These are phyloP conservation scores for Botrytis fabae DNA, from an alignment of 2,329 filamentous ascomycete genomes.

Conservation along the genomic window DNA sequence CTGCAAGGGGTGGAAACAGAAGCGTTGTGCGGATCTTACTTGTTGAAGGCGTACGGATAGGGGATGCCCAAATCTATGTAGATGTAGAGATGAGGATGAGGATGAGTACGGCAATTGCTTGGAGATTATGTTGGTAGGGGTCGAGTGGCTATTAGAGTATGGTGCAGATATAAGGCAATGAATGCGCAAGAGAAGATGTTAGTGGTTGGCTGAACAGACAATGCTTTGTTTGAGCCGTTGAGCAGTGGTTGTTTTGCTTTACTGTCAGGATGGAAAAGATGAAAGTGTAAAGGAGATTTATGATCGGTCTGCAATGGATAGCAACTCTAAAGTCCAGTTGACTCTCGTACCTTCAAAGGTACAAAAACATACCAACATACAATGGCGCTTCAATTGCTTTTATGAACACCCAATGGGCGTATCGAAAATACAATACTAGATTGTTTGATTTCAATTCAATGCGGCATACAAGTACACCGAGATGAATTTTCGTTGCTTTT, in stretches of 20 bases:
- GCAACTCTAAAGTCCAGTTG: not conserved
- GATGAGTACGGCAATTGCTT: not conserved
- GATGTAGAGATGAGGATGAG: not conserved
- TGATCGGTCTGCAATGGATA: not conserved
- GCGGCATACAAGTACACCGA: not conserved
- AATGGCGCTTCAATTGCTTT: not conserved
- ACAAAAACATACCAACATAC: not conserved
- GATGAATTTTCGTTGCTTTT: not conserved
- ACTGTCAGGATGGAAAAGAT: not conserved
- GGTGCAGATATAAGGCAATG: not conserved
- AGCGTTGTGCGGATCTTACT: not conserved
- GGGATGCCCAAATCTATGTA: not conserved
- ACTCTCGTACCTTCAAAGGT: too few species aligned
- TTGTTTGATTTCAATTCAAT: not conserved
- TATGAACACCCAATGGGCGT: not conserved
- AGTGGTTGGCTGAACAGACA: not conserved
- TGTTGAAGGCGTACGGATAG: not conserved
- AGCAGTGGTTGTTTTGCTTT: not conserved
- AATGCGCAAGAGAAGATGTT: not conserved
- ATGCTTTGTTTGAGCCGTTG: not conserved
- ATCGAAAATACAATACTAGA: not conserved
- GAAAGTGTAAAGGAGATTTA: not conserved
- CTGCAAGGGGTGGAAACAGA: not conserved
- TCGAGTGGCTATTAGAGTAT: slow-evolving; percentile 1
- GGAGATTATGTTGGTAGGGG: not conserved